Conservation (phyloP, 306 rosid genomes). For the Quercus parvula region DNA sequence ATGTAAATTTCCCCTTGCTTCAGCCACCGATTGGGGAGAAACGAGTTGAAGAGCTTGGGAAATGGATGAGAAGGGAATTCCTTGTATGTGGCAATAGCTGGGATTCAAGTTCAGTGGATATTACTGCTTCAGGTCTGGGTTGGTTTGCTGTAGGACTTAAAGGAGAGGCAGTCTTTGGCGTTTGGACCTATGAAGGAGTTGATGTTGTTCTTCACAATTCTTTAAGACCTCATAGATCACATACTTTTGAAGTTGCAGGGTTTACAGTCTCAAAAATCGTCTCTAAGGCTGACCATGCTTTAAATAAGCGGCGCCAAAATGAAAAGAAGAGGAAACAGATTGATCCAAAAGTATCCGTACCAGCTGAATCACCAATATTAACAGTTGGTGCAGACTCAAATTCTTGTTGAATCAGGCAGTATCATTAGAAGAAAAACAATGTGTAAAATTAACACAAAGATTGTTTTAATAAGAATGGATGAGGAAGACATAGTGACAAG, state of each 20-base stretch:
- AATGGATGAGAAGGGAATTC: conserved; percentile 60
- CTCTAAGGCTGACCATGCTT: conserved; percentile 65
- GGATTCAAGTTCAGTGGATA: conserved; percentile 67
- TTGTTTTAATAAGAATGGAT: neutral
- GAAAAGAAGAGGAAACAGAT: conserved; percentile 38
- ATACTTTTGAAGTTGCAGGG: conserved; percentile 65
- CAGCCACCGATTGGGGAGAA: conserved; percentile 88
- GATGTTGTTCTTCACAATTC: conserved; percentile 66
- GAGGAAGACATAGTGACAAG: neutral
- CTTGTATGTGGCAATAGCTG: conserved; percentile 66
- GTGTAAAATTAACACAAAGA: neutral
- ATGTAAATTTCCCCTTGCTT: conserved; percentile 22
- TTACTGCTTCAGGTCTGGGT: conserved; percentile 85
- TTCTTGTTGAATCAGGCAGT: neutral
- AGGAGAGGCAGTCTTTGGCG: conserved; percentile 71
- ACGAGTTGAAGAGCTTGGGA: conserved; percentile 22
- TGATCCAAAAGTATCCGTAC: conserved; percentile 21
- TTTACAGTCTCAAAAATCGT: conserved; percentile 83
- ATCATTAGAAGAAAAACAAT: neutral
- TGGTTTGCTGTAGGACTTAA: conserved; percentile 91
- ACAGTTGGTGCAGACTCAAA: conserved; percentile 11
- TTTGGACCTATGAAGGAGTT: conserved; percentile 88
- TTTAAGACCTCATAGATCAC: conserved; percentile 61
- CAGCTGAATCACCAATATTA: conserved; percentile 16
- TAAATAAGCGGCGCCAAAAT: conserved; percentile 38